Base-by-base conservation (phyloP, 1,284 basidiomycete species). In the Ceratobasidium sp. region DNA sequence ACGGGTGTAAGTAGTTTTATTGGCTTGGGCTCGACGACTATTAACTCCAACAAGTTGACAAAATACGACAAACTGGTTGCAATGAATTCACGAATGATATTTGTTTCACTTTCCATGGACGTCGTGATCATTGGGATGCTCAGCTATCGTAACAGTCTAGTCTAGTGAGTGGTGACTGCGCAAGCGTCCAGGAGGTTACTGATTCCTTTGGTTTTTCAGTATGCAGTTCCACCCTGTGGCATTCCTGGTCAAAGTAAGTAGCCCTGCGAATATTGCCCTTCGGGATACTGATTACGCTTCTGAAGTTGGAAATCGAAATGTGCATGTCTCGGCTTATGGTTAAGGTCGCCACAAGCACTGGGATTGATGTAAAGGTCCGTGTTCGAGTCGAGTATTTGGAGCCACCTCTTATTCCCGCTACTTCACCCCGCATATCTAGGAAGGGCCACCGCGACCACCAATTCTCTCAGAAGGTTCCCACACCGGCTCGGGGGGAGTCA, bases 51-150 rank as follows among this genome's bases (percentile, higher is more conserved):
- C 7, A 9, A 47, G 47, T 21, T 47, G 1, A 68, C 71, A 21
- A 56, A 68, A 14, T 73, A 71, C 56, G 50, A 59, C 4, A 60
- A 69, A n/a, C 70, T 73, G 6, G 53, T 73, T 3, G 14, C 14
- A 39, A 59, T 50, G 44, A 72, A 73, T 53, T 50, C 39, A 11
- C 56, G 60, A 16, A 69, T 73, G n/a, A 69, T 73, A 46, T 1
- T 66, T 14, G 49, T 72, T 2, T 70, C 69, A 0, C 54, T 73
- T 1, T 47, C 64, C 1, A 67, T 70, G 56, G 71, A 73, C 27
- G 54, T 58, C 13, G 29, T 72, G 6, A 70, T 73, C 19, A 70
- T 73, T 30, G 71, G 69, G n/a, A 70, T 68, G 56, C 69, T 72
- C 57, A 42, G 27, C 36, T 56, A 68, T 13, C 56, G 62, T 3